Percentiles rank a stretch among this genome's conserved stretches.
phyloP scores from a whole-genome alignment of 805 yeast genomes.

The Suhomyces xylopsoci region DNA sequence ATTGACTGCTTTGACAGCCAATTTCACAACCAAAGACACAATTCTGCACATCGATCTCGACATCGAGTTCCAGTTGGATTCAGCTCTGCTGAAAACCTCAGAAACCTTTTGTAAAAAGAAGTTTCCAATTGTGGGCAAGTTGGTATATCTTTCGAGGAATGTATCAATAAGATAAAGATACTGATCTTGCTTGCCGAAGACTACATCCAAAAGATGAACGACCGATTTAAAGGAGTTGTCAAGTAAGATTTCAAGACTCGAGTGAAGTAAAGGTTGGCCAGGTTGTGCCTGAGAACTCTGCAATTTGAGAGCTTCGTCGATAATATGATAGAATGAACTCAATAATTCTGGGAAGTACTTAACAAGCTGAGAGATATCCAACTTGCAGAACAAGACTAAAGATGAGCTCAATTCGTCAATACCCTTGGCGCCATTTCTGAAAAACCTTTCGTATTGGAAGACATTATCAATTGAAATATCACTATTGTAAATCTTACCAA shows the following conservation, averaged over 20 bases:
- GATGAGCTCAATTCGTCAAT: constrained; percentile 45
- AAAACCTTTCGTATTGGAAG: constrained; percentile 49
- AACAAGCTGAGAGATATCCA: constrained; percentile 52
- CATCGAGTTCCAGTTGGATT: constrained; percentile 56
- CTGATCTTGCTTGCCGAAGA: constrained; percentile 64
- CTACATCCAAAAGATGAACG: constrained; percentile 58
- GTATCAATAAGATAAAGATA: constrained; percentile 55
- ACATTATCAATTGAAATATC: constrained; percentile 54
- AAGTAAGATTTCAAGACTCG: constrained; percentile 29
- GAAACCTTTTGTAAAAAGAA: constrained; percentile 47
- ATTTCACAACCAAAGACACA: constrained; percentile 48
- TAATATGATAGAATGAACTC: constrained; percentile 30
- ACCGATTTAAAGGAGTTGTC: constrained; percentile 51
- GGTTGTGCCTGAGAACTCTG: background rate
- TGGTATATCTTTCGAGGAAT: constrained; percentile 35
- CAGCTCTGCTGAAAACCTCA: constrained; percentile 46
- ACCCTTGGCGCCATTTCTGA: constrained; percentile 40
- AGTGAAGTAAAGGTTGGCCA: constrained; percentile 16
- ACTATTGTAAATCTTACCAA: constrained; percentile 64
- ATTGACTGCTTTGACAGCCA: constrained; percentile 26
- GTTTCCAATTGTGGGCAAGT: constrained; percentile 51
- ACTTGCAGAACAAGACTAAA: constrained; percentile 49
- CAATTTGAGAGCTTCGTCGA: constrained; percentile 20
- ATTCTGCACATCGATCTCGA: constrained; percentile 65
- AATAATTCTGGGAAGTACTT: constrained; percentile 63